Evolutionary conservation across 352 stramenopile genomes (phyloP).

Genomic region (Plasmopara muralis): DNA sequence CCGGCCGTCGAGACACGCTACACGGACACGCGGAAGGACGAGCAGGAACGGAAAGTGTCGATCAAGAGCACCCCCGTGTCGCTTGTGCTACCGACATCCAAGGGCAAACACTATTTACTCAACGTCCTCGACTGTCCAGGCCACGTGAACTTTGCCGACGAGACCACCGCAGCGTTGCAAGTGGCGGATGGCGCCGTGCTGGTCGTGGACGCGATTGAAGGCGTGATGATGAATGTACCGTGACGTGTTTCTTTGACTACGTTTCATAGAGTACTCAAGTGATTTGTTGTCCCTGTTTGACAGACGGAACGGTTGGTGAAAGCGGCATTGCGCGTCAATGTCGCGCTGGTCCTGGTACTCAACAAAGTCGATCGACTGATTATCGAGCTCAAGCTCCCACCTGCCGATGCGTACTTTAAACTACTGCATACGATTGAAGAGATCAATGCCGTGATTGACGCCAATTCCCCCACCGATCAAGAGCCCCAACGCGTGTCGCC

Average conservation of each 20-base stretch:
- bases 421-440: conserved; percentile 95
- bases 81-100: conserved; percentile 88
- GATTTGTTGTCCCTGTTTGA: not conserved
- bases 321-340: conserved; percentile 85
- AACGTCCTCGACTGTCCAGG: conserved; percentile 97
- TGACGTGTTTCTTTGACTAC: not conserved
- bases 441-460: conserved; percentile 90
- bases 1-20: conserved; percentile 80
- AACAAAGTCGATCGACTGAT: conserved; percentile 99
- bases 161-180: conserved; percentile 90
- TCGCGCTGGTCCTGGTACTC: conserved; percentile 89
- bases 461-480: conserved; percentile 42
- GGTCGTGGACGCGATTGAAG: conserved; percentile 97
- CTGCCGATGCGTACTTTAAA: conserved; percentile 98
- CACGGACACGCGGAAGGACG: conserved; percentile 94
- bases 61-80: conserved; percentile 97
- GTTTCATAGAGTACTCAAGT: not conserved
- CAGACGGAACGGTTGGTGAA: conserved; percentile 94
- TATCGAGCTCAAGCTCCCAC: conserved; percentile 97
- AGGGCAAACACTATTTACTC: conserved; percentile 94
- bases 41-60: conserved; percentile 95
- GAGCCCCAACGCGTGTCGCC: conserved; percentile 81
- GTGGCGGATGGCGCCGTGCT: conserved; percentile 92
- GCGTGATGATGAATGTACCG: conserved; percentile 93
- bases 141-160: conserved; percentile 97